phyloP scores from a whole-genome alignment of 345 rosid genomes.

The Crucihimalaya himalaica region DNA sequence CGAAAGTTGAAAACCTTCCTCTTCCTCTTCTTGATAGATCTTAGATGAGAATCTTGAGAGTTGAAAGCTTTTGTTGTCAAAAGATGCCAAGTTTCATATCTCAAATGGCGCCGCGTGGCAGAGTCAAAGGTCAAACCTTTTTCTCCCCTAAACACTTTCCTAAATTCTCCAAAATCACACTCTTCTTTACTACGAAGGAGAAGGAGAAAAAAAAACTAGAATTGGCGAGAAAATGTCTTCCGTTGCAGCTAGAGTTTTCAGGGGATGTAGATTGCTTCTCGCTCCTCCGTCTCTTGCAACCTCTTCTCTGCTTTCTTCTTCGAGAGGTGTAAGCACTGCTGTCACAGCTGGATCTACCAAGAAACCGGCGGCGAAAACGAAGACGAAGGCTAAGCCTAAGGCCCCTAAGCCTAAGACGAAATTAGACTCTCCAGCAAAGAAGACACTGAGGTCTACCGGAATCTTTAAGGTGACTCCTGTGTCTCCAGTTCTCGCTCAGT shows the following conservation, averaged over 20 bases:
- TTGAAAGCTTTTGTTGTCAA: not conserved
- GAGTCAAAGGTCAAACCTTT: constrained; percentile 37
- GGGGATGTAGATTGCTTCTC: constrained; percentile 58
- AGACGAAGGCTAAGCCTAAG: constrained; percentile 17
- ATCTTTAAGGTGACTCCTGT: constrained; percentile 56
- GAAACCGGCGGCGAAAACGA: constrained; percentile 36
- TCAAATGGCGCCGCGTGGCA: constrained; percentile 3
- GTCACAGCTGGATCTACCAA: constrained; percentile 33
- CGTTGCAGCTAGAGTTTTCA: constrained; percentile 56
- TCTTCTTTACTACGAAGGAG: not conserved
- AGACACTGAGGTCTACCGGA: constrained; percentile 45
- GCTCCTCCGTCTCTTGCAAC: constrained; percentile 44
- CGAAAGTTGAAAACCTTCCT: not conserved
- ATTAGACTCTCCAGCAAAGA: constrained; percentile 36
- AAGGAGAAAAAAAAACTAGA: not conserved
- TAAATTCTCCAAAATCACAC: constrained; percentile 15
- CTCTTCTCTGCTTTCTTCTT: constrained; percentile 23
- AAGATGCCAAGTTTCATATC: not conserved
- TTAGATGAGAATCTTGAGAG: not conserved
- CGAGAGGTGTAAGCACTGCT: constrained; percentile 1
- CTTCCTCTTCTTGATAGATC: too few relatives aligned
- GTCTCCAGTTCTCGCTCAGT: constrained; percentile 62
- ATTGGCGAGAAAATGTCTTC: constrained; percentile 37
- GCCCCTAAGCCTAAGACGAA: constrained; percentile 23
- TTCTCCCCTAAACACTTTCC: not conserved